A percentile compares a stretch with the other conserved stretches of the same genome.
phyloP scores from a whole-genome alignment of 345 rosid species.

The Sisymbrium irio region DNA sequence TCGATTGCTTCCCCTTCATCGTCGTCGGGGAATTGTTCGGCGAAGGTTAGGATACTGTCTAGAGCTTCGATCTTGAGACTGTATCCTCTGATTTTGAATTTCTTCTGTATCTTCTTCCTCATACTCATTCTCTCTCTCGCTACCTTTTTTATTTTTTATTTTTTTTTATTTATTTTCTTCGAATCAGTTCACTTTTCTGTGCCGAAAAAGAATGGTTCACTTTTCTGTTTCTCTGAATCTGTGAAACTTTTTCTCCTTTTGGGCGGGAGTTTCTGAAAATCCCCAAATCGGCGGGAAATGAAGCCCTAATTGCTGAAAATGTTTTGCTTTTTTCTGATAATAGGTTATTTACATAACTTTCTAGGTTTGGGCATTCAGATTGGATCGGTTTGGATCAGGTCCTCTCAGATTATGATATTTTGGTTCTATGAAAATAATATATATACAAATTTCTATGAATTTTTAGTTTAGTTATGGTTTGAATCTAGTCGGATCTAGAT shows the following conservation, averaged over 20 bases:
- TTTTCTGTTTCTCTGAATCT: constrained; percentile 16
- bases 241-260: not conserved
- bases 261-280: not conserved
- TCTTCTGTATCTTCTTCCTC: constrained; percentile 71
- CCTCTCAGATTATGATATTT: no score
- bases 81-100: constrained; percentile 79
- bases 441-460: no score
- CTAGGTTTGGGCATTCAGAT: no score
- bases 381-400: no score
- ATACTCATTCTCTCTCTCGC: constrained; percentile 37
- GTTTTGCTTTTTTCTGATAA: not conserved
- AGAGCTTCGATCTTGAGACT: constrained; percentile 66
- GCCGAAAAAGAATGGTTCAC: no score
- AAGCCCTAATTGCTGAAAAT: not conserved
- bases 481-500: no score
- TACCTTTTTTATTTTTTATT: no score
- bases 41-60: constrained; percentile 59
- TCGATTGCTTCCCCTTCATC: constrained; percentile 73
- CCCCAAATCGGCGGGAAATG: not conserved
- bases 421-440: no score
- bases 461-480: no score
- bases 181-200: not conserved
- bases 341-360: no score
- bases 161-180: not conserved
- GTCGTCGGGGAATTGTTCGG: constrained; percentile 52